phyloP scores from a whole-genome alignment of 2,329 filamentous ascomycete species.

The Aspergillus terreus region DNA sequence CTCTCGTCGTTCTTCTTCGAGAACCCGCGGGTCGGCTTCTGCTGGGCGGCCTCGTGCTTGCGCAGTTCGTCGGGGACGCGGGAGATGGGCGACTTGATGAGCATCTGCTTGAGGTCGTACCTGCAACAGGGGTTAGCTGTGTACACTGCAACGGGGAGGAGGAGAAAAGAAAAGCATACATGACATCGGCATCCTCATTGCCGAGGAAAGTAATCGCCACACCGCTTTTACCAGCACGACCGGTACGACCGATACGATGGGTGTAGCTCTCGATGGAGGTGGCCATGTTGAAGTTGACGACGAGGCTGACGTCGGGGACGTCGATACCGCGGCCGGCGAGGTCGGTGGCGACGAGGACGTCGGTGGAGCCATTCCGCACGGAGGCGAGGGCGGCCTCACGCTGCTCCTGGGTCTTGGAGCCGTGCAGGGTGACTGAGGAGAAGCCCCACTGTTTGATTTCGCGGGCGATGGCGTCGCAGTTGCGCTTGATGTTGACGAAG shows the following conservation, averaged over 20 bases:
- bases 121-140: constrained; percentile 25
- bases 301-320: constrained; percentile 86
- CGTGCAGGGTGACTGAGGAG: constrained; percentile 84
- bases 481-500: constrained; percentile 99
- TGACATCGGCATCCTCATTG: constrained; percentile 79
- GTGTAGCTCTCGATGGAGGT: constrained; percentile 90
- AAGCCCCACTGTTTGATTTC: constrained; percentile 95
- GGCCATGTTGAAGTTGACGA: constrained; percentile 99
- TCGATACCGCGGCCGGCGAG: constrained; percentile 96
- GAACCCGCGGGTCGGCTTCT: constrained; percentile 58
- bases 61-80: constrained; percentile 87
- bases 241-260: constrained; percentile 92
- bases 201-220: constrained; percentile 94
- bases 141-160: background rate
- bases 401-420: constrained; percentile 96
- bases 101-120: constrained; percentile 91
- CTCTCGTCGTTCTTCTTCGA: constrained; percentile 47
- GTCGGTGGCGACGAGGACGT: constrained; percentile 93
- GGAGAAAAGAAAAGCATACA: constrained; percentile 53
- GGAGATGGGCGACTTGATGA: constrained; percentile 82
- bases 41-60: constrained; percentile 87
- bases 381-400: constrained; percentile 85
- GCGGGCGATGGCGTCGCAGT: constrained; percentile 90
- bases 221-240: constrained; percentile 95
- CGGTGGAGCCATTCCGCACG: constrained; percentile 73